A percentile compares a stretch with the other conserved stretches of the same genome.
phyloP scores from a whole-genome alignment of 2,329 filamentous ascomycete species.

The Reticulascus tulasneorum region DNA sequence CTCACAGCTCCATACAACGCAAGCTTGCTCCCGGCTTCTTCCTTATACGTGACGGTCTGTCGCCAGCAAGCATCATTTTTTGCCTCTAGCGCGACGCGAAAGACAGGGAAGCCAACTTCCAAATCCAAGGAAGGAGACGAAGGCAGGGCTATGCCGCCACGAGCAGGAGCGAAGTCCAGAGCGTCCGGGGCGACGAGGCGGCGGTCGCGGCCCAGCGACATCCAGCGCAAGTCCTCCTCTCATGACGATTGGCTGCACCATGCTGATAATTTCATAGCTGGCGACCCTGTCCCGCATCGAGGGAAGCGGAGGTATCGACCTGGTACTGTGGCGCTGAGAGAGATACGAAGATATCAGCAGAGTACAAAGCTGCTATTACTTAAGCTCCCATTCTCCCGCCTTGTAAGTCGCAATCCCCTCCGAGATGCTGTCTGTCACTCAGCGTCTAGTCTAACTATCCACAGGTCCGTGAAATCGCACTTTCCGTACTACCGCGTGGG shows the following conservation, averaged over 20 bases:
- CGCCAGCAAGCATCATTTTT: no score
- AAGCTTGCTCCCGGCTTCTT: no score
- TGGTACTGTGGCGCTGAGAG: conserved; percentile 82
- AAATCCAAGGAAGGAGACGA: no score
- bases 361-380: conserved; percentile 81
- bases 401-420: conserved; percentile 46
- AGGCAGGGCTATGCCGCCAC: conserved; percentile 21
- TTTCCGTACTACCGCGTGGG: conserved; percentile 57
- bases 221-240: conserved; percentile 31
- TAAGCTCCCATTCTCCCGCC: conserved; percentile 75
- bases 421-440: no score
- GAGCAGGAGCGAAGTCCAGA: conserved; percentile 10
- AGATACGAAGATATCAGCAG: conserved; percentile 88
- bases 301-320: conserved; percentile 65
- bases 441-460: background rate
- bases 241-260: background rate
- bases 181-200: conserved; percentile 15
- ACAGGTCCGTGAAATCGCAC: conserved; percentile 68
- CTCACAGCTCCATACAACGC: no score
- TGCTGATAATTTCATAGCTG: conserved; percentile 44
- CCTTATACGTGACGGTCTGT: no score
- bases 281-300: conserved; percentile 64
- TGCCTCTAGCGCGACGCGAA: no score
- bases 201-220: conserved; percentile 32
- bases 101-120: no score